Base-by-base conservation (phyloP, 75 land plant genomes). In the Pinus taeda region DNA sequence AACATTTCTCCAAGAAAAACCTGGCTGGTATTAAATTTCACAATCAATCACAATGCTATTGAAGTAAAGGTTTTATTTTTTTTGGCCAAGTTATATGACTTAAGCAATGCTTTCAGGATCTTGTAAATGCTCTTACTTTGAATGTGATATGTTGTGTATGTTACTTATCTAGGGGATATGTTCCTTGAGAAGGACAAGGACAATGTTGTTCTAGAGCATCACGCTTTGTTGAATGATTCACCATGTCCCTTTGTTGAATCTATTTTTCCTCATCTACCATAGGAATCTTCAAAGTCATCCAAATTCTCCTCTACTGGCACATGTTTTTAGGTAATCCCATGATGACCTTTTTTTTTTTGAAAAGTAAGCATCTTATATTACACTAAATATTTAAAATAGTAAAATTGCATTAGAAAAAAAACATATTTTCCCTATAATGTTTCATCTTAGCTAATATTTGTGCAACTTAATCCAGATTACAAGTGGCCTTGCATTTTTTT, bases 161-260 rank as follows among this genome's bases (percentile, higher is more conserved):
- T 95, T 42, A 91, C 88, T 13, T 95, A 95, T 74, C 95, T 93
- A 83, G 90, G 96, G 2, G 96, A 95, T 59, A 75, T 85, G 39
- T 95, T 95, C 77, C 85, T 95, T 61, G 98, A 95, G 61, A 95
- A 95, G 81, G 93, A 95, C 83, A 95, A 95, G 76, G 98, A 95
- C 80, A 93, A 89, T 82, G 97, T 94, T 63, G 87, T 94, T 77
- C 88, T 89, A 36, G 97, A 94, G 83, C 93, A 95, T 81, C 98
- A 95, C 81, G 95, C 88, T 30, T 67, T 95, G 58, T 69, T 95
- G 73, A 84, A 81, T 82, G 89, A 88, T 29, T 95, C 98, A 7
- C 65, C 81, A 33, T 95, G 98, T 75, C 70, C 86, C 15, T 95
- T 95, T 85, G 95, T 93, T 79, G 88, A 90, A 21, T 75, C 80